Evolutionary conservation across 345 rosid genomes (phyloP), one percentile per base, ranked within the genome.

Genomic region (Euphorbia peplus): DNA sequence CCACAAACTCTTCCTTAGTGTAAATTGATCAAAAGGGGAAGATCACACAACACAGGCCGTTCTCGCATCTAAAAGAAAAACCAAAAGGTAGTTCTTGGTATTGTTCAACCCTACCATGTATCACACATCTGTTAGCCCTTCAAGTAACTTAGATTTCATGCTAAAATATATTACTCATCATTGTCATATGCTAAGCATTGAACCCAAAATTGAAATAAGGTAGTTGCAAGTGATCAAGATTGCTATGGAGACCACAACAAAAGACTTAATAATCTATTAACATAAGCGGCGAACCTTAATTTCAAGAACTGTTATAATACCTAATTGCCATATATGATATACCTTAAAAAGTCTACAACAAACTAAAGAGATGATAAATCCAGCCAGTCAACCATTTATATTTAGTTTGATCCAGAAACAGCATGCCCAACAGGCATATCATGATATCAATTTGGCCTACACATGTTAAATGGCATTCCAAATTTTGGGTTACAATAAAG

Each of bases 401-500:
- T 18, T 19, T 3, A 59, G 37, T 32, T 59, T 42, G 13, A 16
- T 48, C 64, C 25, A 35, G 30, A 55, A 56, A 11, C 37, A 39
- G 52, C 51, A 35, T 62, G 74, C 44, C 61, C 35, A 42, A 32
- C 53, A 12, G 44, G 64, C 46, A 68, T 60, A 50, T n/a, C n/a
- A n/a, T n/a, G n/a, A n/a, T n/a, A n/a, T 46, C 37, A 70, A 46
- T 22, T 37, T 57, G 51, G 9, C 52, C 56, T 56, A 68, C 75
- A 54, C 50, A 60, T 32, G 67, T 42, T 63, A 42, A 42, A 29
- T 21, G 14, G 56, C 19, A 13, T 63, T 53, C 47, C 55, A 21
- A 39, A 60, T 69, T 55, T 46, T 46, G 51, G 9, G 18, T 16
- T 10, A 48, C 21, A 66, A 66, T n/a, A n/a, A 50, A 50, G 60